phyloP scores from a whole-genome alignment of 139 green algal species.

The Medakamo hakoo region DNA sequence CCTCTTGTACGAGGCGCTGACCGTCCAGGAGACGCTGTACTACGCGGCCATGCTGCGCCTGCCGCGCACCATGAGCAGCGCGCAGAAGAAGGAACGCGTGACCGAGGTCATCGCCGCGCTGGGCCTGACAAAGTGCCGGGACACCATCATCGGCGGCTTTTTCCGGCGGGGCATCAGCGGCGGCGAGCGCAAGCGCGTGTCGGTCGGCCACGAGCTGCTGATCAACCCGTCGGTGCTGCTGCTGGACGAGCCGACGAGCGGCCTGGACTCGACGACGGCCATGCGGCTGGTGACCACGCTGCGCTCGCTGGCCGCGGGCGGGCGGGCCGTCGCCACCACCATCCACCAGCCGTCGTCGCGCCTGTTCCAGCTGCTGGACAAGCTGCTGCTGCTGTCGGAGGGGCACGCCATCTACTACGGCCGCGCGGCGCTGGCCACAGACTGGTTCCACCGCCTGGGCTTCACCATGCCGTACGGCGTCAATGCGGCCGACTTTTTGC shows the following conservation, averaged over 20 bases:
- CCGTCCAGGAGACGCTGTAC: conserved; percentile 52
- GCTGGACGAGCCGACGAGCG: conserved; percentile 58
- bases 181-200: conserved; percentile 86
- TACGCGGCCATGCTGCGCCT: conserved; percentile 71
- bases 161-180: conserved; percentile 71
- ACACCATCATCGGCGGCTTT: conserved; percentile 83
- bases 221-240: conserved; percentile 83
- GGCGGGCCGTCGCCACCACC: conserved; percentile 69
- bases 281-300: conserved; percentile 65
- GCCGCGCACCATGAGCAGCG: conserved; percentile 37
- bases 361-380: conserved; percentile 69
- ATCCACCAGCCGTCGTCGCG: conserved; percentile 84
- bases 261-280: conserved; percentile 83
- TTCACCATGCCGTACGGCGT: conserved; percentile 44
- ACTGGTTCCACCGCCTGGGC: conserved; percentile 45
- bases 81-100: conserved; percentile 44
- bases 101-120: conserved; percentile 50
- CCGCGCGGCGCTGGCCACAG: conserved; percentile 17
- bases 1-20: conserved; percentile 62
- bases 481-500: conserved; percentile 62
- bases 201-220: conserved; percentile 73
- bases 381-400: conserved; percentile 40
- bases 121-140: conserved; percentile 45
- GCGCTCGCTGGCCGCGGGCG: conserved; percentile 43
- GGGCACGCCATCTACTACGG: conserved; percentile 74